Base-by-base conservation (phyloP, 1,284 basidiomycete species). In the Laetiporus sulphureus region DNA sequence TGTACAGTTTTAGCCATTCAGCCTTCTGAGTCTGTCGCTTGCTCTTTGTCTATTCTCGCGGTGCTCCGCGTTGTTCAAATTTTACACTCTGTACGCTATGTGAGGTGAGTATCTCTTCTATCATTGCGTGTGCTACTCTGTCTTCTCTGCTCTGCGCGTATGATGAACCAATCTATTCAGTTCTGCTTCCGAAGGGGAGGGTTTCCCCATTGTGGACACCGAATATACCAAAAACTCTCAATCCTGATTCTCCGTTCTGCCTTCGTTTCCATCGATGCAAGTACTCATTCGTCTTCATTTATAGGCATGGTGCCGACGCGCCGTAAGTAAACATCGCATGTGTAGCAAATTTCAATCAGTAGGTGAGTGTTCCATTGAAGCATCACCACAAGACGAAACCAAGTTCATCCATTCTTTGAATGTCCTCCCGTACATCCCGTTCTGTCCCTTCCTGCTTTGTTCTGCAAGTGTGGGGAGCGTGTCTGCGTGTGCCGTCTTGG, bases 351-450 rank as follows among this genome's bases (percentile, higher is more conserved):
- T 19, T 33, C 25, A 7, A 4, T 24, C 18, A 32, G 40, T 38
- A 50, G 55, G 56, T 64, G 42, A 57, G 59, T 47, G 44, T 42
- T 37, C 10, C 32, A 39, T 37, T 20, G 5, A 8, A 36, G 6
- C 20, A 23, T 15, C 24, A 21, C 49, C 53, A 39, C 40, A 60
- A 56, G 68, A 75, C 64, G 79, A 83, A 82, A 82, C 69, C 60
- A 76, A 84, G 81, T 83, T 84, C 73, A 84, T 84, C 81, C 81
- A 83, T 84, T 84, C 81, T 69, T 84, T 83, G 81, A 84, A 64
- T 62, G 64, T 66, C 66, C 65, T 58, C 60, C 55, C 52, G 59
- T 59, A 54, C 56, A 54, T 57, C 55, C 54, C 50, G 48, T 41
- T 48, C 48, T 49, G 57, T 62, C 64, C 64, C 56, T 65, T 60